Evolutionary conservation across 768 basidiomycete genomes (phyloP).

Genomic region (Mycena indigotica): DNA sequence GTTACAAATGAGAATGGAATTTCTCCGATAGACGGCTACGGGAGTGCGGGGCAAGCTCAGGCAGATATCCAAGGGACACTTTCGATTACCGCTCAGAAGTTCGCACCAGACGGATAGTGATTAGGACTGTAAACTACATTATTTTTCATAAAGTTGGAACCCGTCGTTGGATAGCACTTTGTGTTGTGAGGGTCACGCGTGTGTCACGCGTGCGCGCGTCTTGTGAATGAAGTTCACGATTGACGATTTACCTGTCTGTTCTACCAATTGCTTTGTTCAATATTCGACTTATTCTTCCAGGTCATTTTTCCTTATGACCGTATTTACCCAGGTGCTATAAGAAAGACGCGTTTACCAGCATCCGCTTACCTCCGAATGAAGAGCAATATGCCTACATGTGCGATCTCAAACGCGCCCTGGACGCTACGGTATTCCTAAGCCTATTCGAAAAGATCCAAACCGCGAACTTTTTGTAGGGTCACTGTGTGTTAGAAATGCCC

Average conservation of each 20-base stretch:
- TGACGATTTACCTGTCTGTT: slow-evolving; percentile 73
- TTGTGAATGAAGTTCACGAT: slow-evolving; percentile 78
- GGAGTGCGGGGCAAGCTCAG: slow-evolving; percentile 39
- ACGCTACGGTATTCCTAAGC: slow-evolving; percentile 78
- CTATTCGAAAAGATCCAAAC: too few species aligned
- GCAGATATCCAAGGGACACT: slow-evolving; percentile 34
- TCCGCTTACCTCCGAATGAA: slow-evolving; percentile 34
- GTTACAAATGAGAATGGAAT: slow-evolving; percentile 41
- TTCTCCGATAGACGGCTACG: slow-evolving; percentile 72
- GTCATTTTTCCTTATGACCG: slow-evolving; percentile 92
- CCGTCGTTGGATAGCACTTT: too few species aligned
- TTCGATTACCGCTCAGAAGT: slow-evolving; percentile 35
- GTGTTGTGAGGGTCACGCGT: too few species aligned
- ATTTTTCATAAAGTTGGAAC: too few species aligned
- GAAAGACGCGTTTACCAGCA: slow-evolving; percentile 8
- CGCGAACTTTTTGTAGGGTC: slow-evolving; percentile 74
- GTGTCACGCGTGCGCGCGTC: slow-evolving; percentile 1
- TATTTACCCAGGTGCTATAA: slow-evolving; percentile 81
- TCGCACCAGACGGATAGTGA: slow-evolving; percentile 30
- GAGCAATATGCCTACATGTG: slow-evolving; percentile 99
- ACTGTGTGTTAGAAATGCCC: slow-evolving; percentile 99
- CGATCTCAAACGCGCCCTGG: slow-evolving; percentile 94
- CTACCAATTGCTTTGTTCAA: slow-evolving; percentile 3
- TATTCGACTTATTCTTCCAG: slow-evolving; percentile 37
- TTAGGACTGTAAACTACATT: slow-evolving; percentile 1